These are phyloP conservation scores for Phytophthora aleatoria DNA, from an alignment of 352 stramenopile genomes.

Conservation along the genomic window DNA sequence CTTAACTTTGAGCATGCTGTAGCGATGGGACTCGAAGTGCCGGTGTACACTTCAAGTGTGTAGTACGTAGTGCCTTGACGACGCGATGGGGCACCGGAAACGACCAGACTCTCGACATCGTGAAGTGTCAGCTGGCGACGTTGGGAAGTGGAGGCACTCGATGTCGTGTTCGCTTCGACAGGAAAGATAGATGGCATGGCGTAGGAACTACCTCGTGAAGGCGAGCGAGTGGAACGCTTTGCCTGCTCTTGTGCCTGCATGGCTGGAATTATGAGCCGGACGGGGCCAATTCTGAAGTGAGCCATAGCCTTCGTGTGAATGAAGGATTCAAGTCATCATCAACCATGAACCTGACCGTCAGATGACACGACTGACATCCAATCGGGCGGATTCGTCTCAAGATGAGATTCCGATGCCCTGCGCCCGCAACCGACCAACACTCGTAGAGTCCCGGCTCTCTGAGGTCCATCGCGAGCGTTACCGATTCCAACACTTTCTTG, in stretches of 20 bases:
- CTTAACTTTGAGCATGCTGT: conserved; percentile 7
- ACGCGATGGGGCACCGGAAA: conserved; percentile 18
- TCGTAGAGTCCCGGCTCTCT: conserved; percentile 19
- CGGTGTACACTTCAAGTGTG: conserved; percentile 25
- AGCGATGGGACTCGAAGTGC: background rate
- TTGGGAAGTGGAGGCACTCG: background rate
- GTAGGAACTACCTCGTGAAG: conserved; percentile 1
- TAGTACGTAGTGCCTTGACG: conserved; percentile 24
- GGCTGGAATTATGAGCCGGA: conserved; percentile 6
- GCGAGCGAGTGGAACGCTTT: background rate
- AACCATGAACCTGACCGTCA: conserved; percentile 4
- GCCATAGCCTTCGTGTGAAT: background rate
- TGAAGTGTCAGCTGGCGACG: conserved; percentile 20
- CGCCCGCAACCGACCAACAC: conserved; percentile 5
- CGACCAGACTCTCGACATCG: conserved; percentile 22
- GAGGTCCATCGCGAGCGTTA: background rate
- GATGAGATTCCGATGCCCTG: conserved; percentile 4
- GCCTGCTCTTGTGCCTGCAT: conserved; percentile 17
- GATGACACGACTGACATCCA: conserved; percentile 14
- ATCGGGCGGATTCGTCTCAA: conserved; percentile 13
- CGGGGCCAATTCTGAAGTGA: conserved; percentile 25
- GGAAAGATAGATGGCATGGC: background rate
- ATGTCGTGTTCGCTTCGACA: background rate
- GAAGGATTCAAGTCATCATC: conserved; percentile 20
- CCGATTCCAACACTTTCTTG: conserved; percentile 7